Evolutionary conservation across 352 stramenopile species (phyloP), one percentile per base, ranked within the genome.

Genomic region (Phytophthora hybrid): DNA sequence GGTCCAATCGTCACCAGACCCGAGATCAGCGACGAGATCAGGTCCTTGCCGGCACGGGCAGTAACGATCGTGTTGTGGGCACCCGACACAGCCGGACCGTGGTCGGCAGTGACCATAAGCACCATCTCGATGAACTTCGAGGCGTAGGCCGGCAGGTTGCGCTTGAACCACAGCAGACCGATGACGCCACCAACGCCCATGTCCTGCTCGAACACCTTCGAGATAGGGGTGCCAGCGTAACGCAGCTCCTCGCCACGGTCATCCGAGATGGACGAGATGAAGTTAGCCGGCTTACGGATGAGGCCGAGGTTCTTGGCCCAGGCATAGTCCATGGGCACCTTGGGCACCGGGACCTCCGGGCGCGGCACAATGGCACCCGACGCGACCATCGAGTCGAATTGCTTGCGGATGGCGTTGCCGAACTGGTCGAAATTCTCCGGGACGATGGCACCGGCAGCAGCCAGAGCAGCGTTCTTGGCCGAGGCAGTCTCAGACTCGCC

Each of bases 81-180:
- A 63, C 97, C 97, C 37, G 94, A 98, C 26, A 99, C 97, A 26
- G 96, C 96, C 55, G 97, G 97, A 47, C 97, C 97, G 83, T 99
- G 97, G 82, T 99, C 97, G 37, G 97, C 97, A 19, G 95, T 99
- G 41, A 99, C 95, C 96, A 99, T 99, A 21, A 99, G 85, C 64
- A 99, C 94, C 95, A 99, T 99, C 83, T 99, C 97, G 65, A 99
- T 98, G 77, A 99, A 99, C 81, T 98, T 98, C 51, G 85, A 91
- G 18, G 93, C 93, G 83, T 98, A 98, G 39, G 87, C 47, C 21
- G 94, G 93, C 69, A 98, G 74, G 41, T 85, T 81, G 31, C 97
- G 91, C 79, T 97, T 95, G 88, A 99, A 99, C 97, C 97, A 99
- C 37, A 99, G 87, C 61, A 99, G 79, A 19, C 92, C 96, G 14